These are phyloP conservation scores for Megacollybia marginata DNA, from an alignment of 768 basidiomycete species.

Conservation along the genomic window DNA sequence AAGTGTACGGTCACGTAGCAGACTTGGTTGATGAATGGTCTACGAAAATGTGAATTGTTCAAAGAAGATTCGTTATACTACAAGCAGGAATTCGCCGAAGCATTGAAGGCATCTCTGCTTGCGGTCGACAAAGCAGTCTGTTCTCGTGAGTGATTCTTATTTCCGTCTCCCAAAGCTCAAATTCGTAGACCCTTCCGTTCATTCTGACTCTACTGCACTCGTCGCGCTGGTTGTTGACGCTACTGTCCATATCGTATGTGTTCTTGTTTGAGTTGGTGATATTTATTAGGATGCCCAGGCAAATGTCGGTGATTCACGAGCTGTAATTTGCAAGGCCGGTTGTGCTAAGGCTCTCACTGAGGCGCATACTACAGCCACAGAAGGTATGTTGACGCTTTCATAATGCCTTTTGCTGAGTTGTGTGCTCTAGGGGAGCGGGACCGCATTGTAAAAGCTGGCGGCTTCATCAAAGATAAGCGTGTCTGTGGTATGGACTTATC, in stretches of 20 bases:
- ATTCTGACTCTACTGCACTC: conserved; percentile 95
- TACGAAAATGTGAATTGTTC: conserved; percentile 32
- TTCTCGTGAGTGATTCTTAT: conserved; percentile 43
- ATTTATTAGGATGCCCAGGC: no score
- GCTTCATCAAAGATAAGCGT: no score
- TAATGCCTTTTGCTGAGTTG: background rate
- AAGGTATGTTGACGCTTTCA: conserved; percentile 49
- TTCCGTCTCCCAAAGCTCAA: conserved; percentile 28
- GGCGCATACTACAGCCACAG: conserved; percentile 83
- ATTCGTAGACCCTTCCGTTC: conserved; percentile 78
- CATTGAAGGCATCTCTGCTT: conserved; percentile 84
- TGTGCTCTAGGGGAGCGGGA: conserved; percentile 60
- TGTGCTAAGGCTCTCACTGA: conserved; percentile 82
- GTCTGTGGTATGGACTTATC: conserved; percentile 74
- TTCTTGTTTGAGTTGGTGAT: no score
- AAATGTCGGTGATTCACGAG: no score
- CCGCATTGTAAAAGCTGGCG: no score
- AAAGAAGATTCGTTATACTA: conserved; percentile 67
- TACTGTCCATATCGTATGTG: no score
- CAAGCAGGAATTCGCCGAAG: conserved; percentile 60
- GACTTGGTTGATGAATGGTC: no score
- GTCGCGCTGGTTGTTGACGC: conserved; percentile 62
- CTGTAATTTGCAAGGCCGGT: no score
- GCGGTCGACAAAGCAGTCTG: conserved; percentile 92
- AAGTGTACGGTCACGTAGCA: no score